These are phyloP conservation scores for Linum lewisii DNA, from an alignment of 345 rosid species.

Conservation along the genomic window DNA sequence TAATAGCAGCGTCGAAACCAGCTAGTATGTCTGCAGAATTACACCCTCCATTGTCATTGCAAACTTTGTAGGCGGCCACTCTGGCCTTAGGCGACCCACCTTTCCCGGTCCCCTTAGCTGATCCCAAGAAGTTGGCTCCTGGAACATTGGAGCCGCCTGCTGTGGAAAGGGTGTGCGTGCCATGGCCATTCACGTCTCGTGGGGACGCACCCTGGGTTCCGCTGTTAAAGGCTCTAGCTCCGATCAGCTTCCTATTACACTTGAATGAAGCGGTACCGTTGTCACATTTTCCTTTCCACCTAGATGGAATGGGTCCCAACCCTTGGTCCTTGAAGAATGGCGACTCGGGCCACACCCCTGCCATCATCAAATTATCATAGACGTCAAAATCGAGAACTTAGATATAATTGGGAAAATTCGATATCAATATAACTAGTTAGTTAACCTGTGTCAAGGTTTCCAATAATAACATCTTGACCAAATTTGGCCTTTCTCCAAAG, in stretches of 20 bases:
- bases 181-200: conserved; percentile 50
- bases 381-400: not conserved
- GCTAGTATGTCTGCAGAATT: conserved; percentile 42
- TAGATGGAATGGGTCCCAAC: conserved; percentile 21
- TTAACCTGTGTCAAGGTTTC: conserved; percentile 36
- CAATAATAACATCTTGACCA: conserved; percentile 38
- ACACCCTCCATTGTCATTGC: conserved; percentile 47
- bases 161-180: conserved; percentile 48
- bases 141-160: conserved; percentile 46
- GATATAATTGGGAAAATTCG: not conserved
- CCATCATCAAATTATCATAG: not conserved
- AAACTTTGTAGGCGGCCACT: conserved; percentile 46
- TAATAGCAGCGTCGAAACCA: conserved; percentile 49
- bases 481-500: conserved; percentile 26
- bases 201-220: conserved; percentile 34
- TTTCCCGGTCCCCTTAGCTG: conserved; percentile 44
- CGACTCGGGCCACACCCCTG: conserved; percentile 28
- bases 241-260: conserved; percentile 25
- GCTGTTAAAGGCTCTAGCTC: conserved; percentile 26
- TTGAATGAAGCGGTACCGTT: conserved; percentile 13
- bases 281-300: conserved; percentile 25
- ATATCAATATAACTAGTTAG: not conserved
- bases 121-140: conserved; percentile 34
- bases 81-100: conserved; percentile 57
- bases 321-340: conserved; percentile 26